Evolutionary conservation across 176 grass and related monocot genomes (phyloP).

Genomic region (Aechmea fasciata): DNA sequence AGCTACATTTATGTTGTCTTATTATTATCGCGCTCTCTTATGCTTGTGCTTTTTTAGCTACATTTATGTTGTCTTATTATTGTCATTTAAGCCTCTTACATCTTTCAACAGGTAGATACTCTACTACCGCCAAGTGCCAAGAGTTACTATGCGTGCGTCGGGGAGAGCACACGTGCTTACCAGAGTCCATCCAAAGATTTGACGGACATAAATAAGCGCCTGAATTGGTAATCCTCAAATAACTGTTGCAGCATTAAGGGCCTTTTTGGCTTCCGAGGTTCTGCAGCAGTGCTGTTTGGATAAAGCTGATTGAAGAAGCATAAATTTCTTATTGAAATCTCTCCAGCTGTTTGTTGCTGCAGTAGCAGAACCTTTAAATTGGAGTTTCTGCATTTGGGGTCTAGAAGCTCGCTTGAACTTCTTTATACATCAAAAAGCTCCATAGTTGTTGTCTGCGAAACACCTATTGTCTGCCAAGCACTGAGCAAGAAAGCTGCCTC

Average conservation of each 20-base stretch:
- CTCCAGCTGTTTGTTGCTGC: not conserved
- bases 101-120: slow-evolving; percentile 54
- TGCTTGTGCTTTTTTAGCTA: not conserved
- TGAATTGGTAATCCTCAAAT: slow-evolving; percentile 53
- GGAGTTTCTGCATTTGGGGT: not conserved
- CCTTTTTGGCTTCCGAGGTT: slow-evolving; percentile 9
- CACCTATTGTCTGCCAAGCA: too few relatives aligned
- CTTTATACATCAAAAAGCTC: too few relatives aligned
- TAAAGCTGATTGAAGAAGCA: slow-evolving; percentile 18
- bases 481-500: too few relatives aligned
- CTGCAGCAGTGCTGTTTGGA: not conserved
- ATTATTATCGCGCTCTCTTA: not conserved
- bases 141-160: slow-evolving; percentile 92
- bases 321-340: not conserved
- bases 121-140: slow-evolving; percentile 76
- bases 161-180: slow-evolving; percentile 84
- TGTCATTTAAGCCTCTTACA: not conserved
- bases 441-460: too few relatives aligned
- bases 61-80: not conserved
- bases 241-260: not conserved
- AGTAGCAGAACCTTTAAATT: not conserved
- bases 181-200: slow-evolving; percentile 82
- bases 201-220: slow-evolving; percentile 60
- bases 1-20: not conserved
- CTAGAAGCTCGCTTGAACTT: not conserved